Evolutionary conservation across 1,139 yeast species (phyloP), one percentile per base, ranked within the genome.

Genomic region (Scheffersomyces quercinus): DNA sequence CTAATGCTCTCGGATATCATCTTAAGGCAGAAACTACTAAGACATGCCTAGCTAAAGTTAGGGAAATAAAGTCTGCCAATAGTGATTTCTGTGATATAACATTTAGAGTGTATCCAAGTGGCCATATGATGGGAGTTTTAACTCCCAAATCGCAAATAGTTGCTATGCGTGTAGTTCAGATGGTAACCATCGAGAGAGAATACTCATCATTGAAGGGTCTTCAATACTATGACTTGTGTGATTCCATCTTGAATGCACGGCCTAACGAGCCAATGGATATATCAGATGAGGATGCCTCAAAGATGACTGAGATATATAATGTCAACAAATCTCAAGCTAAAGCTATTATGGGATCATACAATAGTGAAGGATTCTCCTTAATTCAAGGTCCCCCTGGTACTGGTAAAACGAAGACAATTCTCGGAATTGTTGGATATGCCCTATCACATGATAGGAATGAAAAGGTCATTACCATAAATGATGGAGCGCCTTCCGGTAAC

Each of bases 371-470:
- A 0, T 89, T 95, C 60, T 85, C 96, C 0, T 73, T 93, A 41
- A 90, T 93, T 61, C 99, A 93, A 67, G 99, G 99, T 47, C 97
- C 97, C 1, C 97, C 97, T 0, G 97, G 97, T 67, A 93, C 99
- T 0, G 99, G 99, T 70, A 95, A 95, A 62, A 95, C 99, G 1
- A 95, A 93, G 60, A 95, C 99, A 0, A 93, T 95, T 68, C 65
- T 95, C 36, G 97, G 97, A 24, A 85, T 93, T 43, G 82, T 93
- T 36, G 97, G 98, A 0, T 82, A 88, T 44, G 80, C 84, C 45
- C 65, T 91, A 45, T 64, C 73, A 4, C 59, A 61, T 35, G 52
- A 59, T 14, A 47, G 38, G 39, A 53, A 59, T 45, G 58, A 60
- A 38, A 53, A 68, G 39, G 52, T 64, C 0, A 74, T 79, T 11